phyloP scores from a whole-genome alignment of 441 rosid species.

The Erysimum pusillum region DNA sequence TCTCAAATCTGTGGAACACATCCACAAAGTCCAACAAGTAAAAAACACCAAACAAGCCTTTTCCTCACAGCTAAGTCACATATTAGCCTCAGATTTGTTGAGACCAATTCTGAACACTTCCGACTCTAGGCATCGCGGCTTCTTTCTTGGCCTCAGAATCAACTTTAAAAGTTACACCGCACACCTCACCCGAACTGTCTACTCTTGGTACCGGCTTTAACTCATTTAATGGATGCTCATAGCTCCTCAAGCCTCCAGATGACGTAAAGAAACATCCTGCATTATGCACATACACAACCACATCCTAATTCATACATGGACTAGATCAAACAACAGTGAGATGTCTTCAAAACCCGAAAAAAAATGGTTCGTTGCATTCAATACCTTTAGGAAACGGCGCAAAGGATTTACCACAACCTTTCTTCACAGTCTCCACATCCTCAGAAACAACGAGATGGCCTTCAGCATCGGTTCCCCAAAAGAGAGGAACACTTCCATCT shows the following conservation, averaged over 20 bases:
- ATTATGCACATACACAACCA: constrained; percentile 13
- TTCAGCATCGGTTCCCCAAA: constrained; percentile 93
- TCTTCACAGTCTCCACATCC: constrained; percentile 72
- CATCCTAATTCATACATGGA: background rate
- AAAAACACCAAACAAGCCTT: background rate
- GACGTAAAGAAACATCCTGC: constrained; percentile 95
- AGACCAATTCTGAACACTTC: constrained; percentile 94
- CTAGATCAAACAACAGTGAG: constrained; percentile 6
- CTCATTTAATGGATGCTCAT: constrained; percentile 86
- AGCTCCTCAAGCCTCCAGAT: constrained; percentile 96
- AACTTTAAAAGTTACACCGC: constrained; percentile 82
- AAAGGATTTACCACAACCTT: constrained; percentile 92
- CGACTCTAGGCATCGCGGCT: constrained; percentile 82
- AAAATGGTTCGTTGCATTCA: background rate
- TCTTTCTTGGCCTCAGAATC: constrained; percentile 86
- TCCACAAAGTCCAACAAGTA: constrained; percentile 35
- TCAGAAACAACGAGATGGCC: constrained; percentile 86
- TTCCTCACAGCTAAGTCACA: background rate
- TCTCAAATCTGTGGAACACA: constrained; percentile 34
- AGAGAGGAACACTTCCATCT: constrained; percentile 91
- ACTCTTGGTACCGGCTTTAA: constrained; percentile 95
- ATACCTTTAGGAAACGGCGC: constrained; percentile 98
- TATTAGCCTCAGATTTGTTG: constrained; percentile 59
- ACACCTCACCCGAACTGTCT: constrained; percentile 90
- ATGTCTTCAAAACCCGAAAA: background rate